Base-by-base conservation (phyloP, 495 filamentous ascomycete species). In the Penicillium paxilli region DNA sequence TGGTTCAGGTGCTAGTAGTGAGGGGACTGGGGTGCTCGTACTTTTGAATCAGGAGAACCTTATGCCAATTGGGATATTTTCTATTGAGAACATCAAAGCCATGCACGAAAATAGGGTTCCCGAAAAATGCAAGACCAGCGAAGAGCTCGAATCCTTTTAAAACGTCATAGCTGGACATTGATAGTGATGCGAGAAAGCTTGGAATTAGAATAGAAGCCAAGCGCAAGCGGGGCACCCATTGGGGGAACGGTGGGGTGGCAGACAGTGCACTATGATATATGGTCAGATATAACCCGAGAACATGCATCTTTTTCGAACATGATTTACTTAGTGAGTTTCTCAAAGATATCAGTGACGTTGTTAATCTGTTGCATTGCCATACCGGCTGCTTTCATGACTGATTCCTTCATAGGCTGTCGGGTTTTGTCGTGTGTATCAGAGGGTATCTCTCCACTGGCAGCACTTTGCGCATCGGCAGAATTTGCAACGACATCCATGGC, bases 301-400 rank as follows among this genome's bases (percentile, higher is more conserved):
- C n/a, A n/a, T n/a, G n/a, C n/a, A n/a, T n/a, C n/a, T n/a, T 17
- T 23, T 22, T 14, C 12, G 10, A 42, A 30, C 22, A 0, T 50
- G 20, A 72, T 81, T 47, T 71, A 88, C 82, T 94, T 96, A 24
- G 77, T 85, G 64, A 96, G 81, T 30, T 88, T 78, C 58, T 96
- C 92, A 80, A 86, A 96, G 0, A 78, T 82, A 67, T 96, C 92
- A 0, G 85, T 79, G 14, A 90, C 70, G 54, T 89, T 86, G n/a
- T 84, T 83, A 11, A 94, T 63, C 1, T 77, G 72, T 64, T 89
- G 86, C 89, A 93, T 92, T 16, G 86, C 64, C 0, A 87, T 85
- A 57, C 88, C 76, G 66, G 88, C 86, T 58, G 86, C 85, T 8
- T 78, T 79, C 87, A 89, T 91, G 67, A 92, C 87, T 0, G 83